Conservation (phyloP, 805 yeast species). For the Lipomyces kockii region DNA sequence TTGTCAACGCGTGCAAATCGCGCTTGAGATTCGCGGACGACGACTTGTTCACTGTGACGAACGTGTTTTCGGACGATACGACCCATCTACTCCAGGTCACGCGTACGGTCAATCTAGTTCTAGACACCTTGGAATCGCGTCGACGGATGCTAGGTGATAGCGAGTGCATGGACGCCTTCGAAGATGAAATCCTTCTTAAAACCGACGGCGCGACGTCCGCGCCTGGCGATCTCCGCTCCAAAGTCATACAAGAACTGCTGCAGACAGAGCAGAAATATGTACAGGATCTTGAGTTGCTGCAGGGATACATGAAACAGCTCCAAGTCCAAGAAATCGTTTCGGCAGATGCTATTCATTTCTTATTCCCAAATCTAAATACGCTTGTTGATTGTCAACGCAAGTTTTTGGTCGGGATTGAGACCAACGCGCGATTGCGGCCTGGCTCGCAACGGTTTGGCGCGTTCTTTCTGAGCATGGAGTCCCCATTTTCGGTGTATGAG, state of each 20-base stretch:
- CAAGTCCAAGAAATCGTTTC: slow-evolving; percentile 68
- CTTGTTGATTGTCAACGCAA: slow-evolving; percentile 92
- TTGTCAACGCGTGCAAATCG: slow-evolving; percentile 81
- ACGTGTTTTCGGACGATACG: slow-evolving; percentile 82
- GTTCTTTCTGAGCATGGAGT: slow-evolving; percentile 80
- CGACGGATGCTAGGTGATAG: slow-evolving; percentile 7
- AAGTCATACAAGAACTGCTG: slow-evolving; percentile 80
- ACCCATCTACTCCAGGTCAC: slow-evolving; percentile 76
- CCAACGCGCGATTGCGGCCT: slow-evolving; percentile 75
- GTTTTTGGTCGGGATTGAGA: slow-evolving; percentile 84
- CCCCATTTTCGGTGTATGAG: slow-evolving; percentile 81
- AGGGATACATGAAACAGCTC: slow-evolving; percentile 67
- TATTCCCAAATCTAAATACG: slow-evolving; percentile 83
- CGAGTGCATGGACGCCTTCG: background rate
- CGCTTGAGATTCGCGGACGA: slow-evolving; percentile 72
- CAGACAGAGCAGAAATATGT: slow-evolving; percentile 93
- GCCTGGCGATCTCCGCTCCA: slow-evolving; percentile 63
- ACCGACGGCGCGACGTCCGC: background rate
- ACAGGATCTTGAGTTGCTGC: slow-evolving; percentile 79
- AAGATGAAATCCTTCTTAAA: background rate
- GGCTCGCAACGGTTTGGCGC: slow-evolving; percentile 86
- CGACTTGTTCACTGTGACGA: slow-evolving; percentile 84
- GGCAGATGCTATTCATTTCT: slow-evolving; percentile 74
- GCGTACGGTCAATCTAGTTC: slow-evolving; percentile 68
- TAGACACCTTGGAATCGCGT: slow-evolving; percentile 50